Evolutionary conservation across 345 rosid species (phyloP).

Genomic region (Rhizophora apiculata): DNA sequence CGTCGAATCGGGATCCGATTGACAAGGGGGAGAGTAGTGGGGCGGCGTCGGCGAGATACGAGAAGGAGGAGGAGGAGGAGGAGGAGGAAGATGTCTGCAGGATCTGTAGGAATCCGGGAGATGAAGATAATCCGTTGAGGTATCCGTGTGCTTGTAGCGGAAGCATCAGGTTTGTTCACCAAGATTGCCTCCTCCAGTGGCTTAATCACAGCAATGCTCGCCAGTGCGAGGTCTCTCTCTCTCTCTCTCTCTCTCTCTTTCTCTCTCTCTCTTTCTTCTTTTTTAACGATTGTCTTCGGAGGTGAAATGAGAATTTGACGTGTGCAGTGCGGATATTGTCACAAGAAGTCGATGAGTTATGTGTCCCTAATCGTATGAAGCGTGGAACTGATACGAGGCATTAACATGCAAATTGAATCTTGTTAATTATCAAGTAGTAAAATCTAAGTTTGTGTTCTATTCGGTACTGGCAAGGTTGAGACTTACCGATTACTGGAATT

Average conservation of each 20-base stretch:
- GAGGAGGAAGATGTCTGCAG: conserved; percentile 97
- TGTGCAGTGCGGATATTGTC: too few species aligned
- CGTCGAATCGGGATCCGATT: conserved; percentile 16
- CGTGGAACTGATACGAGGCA: too few species aligned
- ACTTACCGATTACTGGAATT: too few species aligned
- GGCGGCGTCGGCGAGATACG: conserved; percentile 29
- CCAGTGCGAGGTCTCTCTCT: conserved; percentile 84
- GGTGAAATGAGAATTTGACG: too few species aligned
- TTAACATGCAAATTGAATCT: too few species aligned
- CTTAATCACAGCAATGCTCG: conserved; percentile 98
- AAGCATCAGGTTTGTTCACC: conserved; percentile 96
- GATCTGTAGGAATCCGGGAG: conserved; percentile 98
- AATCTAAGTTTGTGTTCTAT: too few species aligned
- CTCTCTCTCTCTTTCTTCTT: background rate
- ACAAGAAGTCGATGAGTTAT: too few species aligned
- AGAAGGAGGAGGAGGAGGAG: conserved; percentile 64
- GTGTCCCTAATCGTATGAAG: too few species aligned
- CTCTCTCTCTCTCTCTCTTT: background rate
- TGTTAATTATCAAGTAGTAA: too few species aligned
- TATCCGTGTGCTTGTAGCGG: conserved; percentile 99
- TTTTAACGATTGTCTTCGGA: background rate
- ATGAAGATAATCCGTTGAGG: conserved; percentile 78
- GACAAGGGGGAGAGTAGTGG: conserved; percentile 19
- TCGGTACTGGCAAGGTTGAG: too few species aligned
- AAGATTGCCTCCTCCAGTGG: conserved; percentile 99